A percentile compares a stretch with the other conserved stretches of the same genome.
These are phyloP conservation scores for Saturnispora zaruensis DNA, from an alignment of 805 yeast genomes.

Conservation along the genomic window DNA sequence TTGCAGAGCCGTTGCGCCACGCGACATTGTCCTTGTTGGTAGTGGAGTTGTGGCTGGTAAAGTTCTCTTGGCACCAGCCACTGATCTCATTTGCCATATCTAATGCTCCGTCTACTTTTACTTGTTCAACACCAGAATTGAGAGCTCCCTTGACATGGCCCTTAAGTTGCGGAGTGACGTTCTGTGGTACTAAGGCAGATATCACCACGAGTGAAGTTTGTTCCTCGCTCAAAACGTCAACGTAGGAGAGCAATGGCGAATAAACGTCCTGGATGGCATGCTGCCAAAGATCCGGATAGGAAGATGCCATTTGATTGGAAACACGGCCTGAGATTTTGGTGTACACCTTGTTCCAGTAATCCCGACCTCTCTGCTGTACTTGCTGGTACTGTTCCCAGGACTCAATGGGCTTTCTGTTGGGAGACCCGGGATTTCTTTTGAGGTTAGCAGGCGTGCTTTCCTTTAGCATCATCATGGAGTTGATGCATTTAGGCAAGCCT, in stretches of 20 bases:
- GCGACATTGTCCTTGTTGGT: slow-evolving; percentile 21
- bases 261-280: slow-evolving; percentile 67
- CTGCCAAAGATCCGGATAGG: slow-evolving; percentile 82
- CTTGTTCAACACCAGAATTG: slow-evolving; percentile 63
- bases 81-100: slow-evolving; percentile 55
- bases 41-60: slow-evolving; percentile 53
- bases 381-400: slow-evolving; percentile 13
- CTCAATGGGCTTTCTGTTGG: slow-evolving; percentile 15
- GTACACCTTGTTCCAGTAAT: slow-evolving; percentile 68
- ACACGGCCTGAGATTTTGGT: slow-evolving; percentile 67
- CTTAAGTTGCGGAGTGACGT: slow-evolving; percentile 85
- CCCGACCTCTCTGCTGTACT: slow-evolving; percentile 40
- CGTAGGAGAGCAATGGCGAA: slow-evolving; percentile 65
- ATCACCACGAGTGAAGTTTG: slow-evolving; percentile 75
- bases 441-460: slow-evolving; percentile 51
- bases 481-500: slow-evolving; percentile 82
- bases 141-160: slow-evolving; percentile 86
- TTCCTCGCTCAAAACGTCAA: slow-evolving; percentile 48
- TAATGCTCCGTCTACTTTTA: slow-evolving; percentile 54
- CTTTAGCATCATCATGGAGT: slow-evolving; percentile 57
- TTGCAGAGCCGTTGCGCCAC: slow-evolving; percentile 52
- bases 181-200: slow-evolving; percentile 80
- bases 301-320: slow-evolving; percentile 52
- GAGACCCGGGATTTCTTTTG: slow-evolving; percentile 21
- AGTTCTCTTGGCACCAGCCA: slow-evolving; percentile 41